phyloP scores from a whole-genome alignment of 2,329 filamentous ascomycete genomes.

The Hyphodiscus sp. region DNA sequence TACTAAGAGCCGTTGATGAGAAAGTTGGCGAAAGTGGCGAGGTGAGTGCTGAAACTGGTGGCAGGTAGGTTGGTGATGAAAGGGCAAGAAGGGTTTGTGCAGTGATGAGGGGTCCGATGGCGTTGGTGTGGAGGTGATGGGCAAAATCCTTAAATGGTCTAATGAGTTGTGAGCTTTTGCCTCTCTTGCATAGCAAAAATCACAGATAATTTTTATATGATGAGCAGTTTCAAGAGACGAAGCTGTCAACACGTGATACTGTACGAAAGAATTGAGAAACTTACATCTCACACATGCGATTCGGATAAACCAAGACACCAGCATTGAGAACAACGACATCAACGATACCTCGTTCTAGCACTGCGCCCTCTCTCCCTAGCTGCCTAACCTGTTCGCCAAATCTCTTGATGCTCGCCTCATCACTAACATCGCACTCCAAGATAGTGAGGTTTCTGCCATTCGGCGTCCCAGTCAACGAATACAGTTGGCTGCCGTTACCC shows the following conservation, averaged over 20 bases:
- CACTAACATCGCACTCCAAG: slow-evolving; percentile 44
- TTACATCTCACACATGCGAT: slow-evolving; percentile 36
- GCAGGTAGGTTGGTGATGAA: slow-evolving; percentile 2
- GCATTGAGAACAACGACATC: slow-evolving; percentile 43
- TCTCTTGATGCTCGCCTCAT: slow-evolving; percentile 41
- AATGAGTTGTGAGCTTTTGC: background rate
- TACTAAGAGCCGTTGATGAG: slow-evolving; percentile 4
- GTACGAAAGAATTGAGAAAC: slow-evolving; percentile 11
- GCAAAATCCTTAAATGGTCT: slow-evolving; percentile 48
- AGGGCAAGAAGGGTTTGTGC: slow-evolving; percentile 44
- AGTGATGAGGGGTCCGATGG: slow-evolving; percentile 51
- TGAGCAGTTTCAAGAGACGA: background rate
- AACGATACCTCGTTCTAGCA: slow-evolving; percentile 15
- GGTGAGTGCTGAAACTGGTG: background rate
- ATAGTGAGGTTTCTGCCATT: slow-evolving; percentile 22
- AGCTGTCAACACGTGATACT: background rate
- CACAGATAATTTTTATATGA: background rate
- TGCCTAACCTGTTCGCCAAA: slow-evolving; percentile 12
- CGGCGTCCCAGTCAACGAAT: slow-evolving; percentile 37
- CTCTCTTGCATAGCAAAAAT: background rate
- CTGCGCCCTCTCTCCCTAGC: slow-evolving; percentile 6
- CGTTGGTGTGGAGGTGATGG: slow-evolving; percentile 50
- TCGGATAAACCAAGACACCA: slow-evolving; percentile 43
- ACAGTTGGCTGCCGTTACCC: slow-evolving; percentile 30
- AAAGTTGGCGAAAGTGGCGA: slow-evolving; percentile 2